These are phyloP conservation scores for Aspergillus sclerotiicarbonarius DNA, from an alignment of 495 filamentous ascomycete genomes.

Conservation along the genomic window DNA sequence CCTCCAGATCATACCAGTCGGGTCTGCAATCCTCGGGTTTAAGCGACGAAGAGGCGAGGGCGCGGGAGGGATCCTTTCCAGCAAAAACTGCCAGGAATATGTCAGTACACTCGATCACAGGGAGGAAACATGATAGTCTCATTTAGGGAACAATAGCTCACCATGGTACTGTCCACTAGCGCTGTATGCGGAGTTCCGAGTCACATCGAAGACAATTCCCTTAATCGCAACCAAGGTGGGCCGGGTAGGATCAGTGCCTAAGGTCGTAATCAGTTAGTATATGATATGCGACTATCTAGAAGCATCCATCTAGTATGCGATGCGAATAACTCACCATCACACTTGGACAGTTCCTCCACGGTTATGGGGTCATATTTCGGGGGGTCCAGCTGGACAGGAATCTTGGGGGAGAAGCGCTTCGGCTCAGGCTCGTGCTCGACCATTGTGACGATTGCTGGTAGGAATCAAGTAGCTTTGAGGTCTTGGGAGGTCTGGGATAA, in stretches of 20 bases:
- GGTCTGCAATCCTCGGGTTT: constrained; percentile 80
- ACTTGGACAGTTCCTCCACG: constrained; percentile 69
- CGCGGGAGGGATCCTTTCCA: constrained; percentile 90
- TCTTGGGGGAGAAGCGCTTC: constrained; percentile 82
- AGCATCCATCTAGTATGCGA: not conserved
- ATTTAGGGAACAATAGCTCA: constrained; percentile 32
- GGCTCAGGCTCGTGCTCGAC: constrained; percentile 25
- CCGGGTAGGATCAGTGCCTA: constrained; percentile 59
- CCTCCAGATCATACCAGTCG: constrained; percentile 79
- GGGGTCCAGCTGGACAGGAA: constrained; percentile 73
- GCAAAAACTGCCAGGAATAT: constrained; percentile 68
- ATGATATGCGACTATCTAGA: not conserved
- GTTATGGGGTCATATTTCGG: constrained; percentile 87
- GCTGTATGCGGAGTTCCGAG: constrained; percentile 79
- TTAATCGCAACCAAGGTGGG: constrained; percentile 95
- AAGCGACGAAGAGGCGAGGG: constrained; percentile 79
- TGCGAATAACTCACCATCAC: constrained; percentile 61
- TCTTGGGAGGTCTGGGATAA: no score
- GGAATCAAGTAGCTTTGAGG: not conserved
- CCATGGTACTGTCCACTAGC: constrained; percentile 81
- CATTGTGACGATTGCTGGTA: constrained; percentile 27
- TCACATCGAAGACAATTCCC: constrained; percentile 92
- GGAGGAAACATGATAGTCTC: not conserved
- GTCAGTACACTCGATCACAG: constrained; percentile 9
- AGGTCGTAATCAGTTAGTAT: constrained; percentile 1